Percentiles rank a stretch among this genome's conserved stretches.
phyloP scores from a whole-genome alignment of 441 rosid species.

The Pelargonium australe region DNA sequence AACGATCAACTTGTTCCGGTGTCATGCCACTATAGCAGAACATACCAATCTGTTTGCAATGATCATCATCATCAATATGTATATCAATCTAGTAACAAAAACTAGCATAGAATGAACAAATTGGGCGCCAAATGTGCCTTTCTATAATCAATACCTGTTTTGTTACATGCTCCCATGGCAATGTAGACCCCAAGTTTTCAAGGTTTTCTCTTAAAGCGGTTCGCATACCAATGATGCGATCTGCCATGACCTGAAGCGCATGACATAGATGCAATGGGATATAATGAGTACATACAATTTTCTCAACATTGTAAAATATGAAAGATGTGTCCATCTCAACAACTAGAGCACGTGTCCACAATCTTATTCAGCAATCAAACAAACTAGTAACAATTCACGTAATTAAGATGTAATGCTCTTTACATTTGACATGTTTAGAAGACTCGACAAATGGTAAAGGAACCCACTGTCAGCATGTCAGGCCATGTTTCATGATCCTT shows the following conservation, averaged over 20 bases:
- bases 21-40: conserved; percentile 93
- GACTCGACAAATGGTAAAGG: neutral
- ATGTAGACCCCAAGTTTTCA: conserved; percentile 68
- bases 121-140: neutral
- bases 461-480: conserved; percentile 2
- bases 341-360: no score
- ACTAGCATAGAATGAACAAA: neutral
- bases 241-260: conserved; percentile 70
- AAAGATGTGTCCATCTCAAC: no score
- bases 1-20: conserved; percentile 79
- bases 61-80: conserved; percentile 9
- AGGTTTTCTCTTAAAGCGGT: conserved; percentile 63
- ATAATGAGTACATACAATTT: conserved; percentile 5
- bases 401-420: neutral
- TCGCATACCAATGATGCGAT: conserved; percentile 88
- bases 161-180: conserved; percentile 85
- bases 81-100: neutral
- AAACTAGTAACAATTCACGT: neutral
- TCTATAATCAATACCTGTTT: conserved; percentile 47
- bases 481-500: neutral
- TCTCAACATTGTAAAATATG: neutral
- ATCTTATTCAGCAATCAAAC: no score
- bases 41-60: conserved; percentile 78
- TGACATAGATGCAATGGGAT: conserved; percentile 15
- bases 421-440: neutral